Evolutionary conservation across 441 rosid genomes (phyloP), one percentile per base, ranked within the genome.

Genomic region (Pelargonium citronellum): DNA sequence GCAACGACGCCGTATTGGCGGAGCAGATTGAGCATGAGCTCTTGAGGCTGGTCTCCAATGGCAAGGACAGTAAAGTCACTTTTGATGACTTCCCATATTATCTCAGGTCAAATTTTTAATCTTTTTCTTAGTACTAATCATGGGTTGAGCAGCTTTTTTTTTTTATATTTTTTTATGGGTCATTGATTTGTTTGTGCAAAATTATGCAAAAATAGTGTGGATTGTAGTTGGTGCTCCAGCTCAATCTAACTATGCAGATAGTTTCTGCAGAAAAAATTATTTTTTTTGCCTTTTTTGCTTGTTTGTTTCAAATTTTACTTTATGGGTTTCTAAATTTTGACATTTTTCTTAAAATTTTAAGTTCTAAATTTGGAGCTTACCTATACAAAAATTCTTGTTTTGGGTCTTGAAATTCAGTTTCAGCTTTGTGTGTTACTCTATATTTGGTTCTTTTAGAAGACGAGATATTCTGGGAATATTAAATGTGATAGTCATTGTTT

Each of bases 31-130:
- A 75, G 68, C 74, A 51, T 58, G 79, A 75, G 69, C 47, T 75
- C 75, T 1, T 41, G 65, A 75, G 67, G 67, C 68, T 60, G 69
- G 55, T 75, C 68, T n/a, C 63, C 34, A 57, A 67, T 53, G 79
- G 79, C n/a, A 71, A 55, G 43, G 72, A 53, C 2, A 67, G 68
- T 49, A 71, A 24, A 15, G 55, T 71, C 37, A 71, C 68, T 30
- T 71, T 67, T 22, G 79, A 75, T 22, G 79, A 75, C 46, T 75
- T 75, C 39, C 79, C 79, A 7, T 75, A 75, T 67, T 71, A 75
- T 71, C 53, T 75, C 17, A 75, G 79, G 79, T 75, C 7, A 55
- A 16, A 19, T 55, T 55, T 55, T 16, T 16, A 1, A 16, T 4
- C 15, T 51, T 51, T 13, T 13, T 12, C 15, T 13, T 2, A 13